Evolutionary conservation across 176 grass and related monocot species (phyloP).

Genomic region (Melocanna baccifera): DNA sequence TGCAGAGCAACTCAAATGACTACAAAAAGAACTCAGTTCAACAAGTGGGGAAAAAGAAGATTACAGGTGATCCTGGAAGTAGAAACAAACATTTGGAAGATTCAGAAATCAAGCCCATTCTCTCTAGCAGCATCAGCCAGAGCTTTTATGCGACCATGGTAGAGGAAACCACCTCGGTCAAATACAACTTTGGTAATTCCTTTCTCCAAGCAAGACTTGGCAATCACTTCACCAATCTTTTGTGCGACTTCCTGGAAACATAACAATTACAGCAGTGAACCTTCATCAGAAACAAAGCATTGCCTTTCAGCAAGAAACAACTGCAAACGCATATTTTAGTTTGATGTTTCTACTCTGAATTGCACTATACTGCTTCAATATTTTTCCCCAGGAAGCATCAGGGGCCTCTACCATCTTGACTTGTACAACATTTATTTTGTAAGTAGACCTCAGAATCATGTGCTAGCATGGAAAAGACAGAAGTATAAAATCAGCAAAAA

Average conservation of each 20-base stretch:
- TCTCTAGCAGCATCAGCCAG: slow-evolving; percentile 83
- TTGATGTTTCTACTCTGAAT: neutral
- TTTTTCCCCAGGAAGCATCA: neutral
- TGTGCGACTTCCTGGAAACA: slow-evolving; percentile 74
- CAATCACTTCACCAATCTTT: slow-evolving; percentile 84
- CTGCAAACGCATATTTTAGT: neutral
- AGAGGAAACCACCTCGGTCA: slow-evolving; percentile 86
- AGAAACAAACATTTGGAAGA: slow-evolving; percentile 20
- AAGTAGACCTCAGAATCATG: neutral
- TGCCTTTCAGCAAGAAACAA: neutral
- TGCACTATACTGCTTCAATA: neutral
- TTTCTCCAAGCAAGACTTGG: slow-evolving; percentile 93
- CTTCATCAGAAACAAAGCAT: slow-evolving; percentile 5
- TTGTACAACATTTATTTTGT: neutral
- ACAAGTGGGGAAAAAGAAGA: slow-evolving; percentile 10
- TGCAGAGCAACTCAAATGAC: slow-evolving; percentile 9
- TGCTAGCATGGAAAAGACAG: neutral
- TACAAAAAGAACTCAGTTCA: slow-evolving; percentile 32
- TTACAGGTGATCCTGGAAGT: slow-evolving; percentile 19
- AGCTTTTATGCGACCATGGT: slow-evolving; percentile 84
- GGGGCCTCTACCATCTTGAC: neutral
- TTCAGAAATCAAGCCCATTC: slow-evolving; percentile 78
- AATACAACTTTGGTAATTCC: slow-evolving; percentile 91
- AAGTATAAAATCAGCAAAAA: neutral
- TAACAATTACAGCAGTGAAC: slow-evolving; percentile 1